Percentiles rank a stretch among this genome's conserved stretches.
Evolutionary conservation across 805 yeast species (phyloP).

Genomic region (Wickerhamiella cacticola): DNA sequence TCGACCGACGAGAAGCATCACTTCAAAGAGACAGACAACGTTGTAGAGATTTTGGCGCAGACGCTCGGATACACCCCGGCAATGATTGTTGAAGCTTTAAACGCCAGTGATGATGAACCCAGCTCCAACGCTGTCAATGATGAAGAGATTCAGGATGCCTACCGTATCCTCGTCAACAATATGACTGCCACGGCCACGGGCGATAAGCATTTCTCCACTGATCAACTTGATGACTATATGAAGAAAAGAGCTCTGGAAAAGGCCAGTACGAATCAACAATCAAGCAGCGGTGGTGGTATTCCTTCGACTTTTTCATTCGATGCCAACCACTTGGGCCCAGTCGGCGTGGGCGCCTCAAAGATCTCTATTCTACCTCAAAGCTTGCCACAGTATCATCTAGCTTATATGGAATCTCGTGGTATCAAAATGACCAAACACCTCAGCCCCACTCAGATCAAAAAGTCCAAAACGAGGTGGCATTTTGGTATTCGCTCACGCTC

Average conservation of each 20-base stretch:
- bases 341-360: slow-evolving; percentile 39
- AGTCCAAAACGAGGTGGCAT: slow-evolving; percentile 95
- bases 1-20: slow-evolving; percentile 18
- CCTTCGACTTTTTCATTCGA: slow-evolving; percentile 33
- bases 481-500: slow-evolving; percentile 94
- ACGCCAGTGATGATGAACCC: slow-evolving; percentile 27
- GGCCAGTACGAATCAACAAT: slow-evolving; percentile 8
- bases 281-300: slow-evolving; percentile 20
- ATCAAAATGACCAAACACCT: slow-evolving; percentile 36
- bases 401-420: slow-evolving; percentile 63
- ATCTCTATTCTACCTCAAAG: slow-evolving; percentile 91
- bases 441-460: slow-evolving; percentile 47
- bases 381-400: slow-evolving; percentile 86
- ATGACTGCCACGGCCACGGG: slow-evolving; percentile 23
- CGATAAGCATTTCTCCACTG: slow-evolving; percentile 12
- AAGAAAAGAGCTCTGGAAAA: slow-evolving; percentile 11
- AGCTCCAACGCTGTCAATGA: slow-evolving; percentile 16
- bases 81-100: slow-evolving; percentile 62
- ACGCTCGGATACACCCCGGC: slow-evolving; percentile 86
- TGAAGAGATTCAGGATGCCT: slow-evolving; percentile 76
- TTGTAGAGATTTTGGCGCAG: slow-evolving; percentile 57
- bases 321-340: slow-evolving; percentile 29
- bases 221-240: slow-evolving; percentile 14
- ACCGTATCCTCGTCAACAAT: slow-evolving; percentile 69
- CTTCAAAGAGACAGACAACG: slow-evolving; percentile 49